Conservation (phyloP, 495 filamentous ascomycete species). For the Geoglossum glabrum region DNA sequence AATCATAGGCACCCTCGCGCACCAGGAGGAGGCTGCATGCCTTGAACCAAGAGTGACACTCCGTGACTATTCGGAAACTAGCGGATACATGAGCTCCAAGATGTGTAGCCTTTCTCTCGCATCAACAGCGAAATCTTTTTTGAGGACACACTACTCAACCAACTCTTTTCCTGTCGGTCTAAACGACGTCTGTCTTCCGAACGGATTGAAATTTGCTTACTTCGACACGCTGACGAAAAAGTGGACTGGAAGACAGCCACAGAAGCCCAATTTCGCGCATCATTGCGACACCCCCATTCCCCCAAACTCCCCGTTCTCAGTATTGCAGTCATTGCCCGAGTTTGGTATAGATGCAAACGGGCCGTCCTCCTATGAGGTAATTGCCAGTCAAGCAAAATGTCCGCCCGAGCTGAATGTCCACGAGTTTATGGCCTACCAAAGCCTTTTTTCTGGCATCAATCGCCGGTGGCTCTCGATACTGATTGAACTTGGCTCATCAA, state of each 20-base stretch:
- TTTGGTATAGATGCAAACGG: constrained; percentile 14
- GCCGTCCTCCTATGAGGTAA: constrained; percentile 32
- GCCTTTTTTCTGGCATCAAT: constrained; percentile 22
- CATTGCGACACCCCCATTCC: constrained; percentile 16
- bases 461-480: constrained; percentile 8
- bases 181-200: constrained; percentile 12
- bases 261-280: constrained; percentile 12
- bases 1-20: constrained; percentile 13
- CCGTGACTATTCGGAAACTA: constrained; percentile 9
- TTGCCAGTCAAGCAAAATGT: constrained; percentile 31
- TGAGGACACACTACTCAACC: constrained; percentile 16
- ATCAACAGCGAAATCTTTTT: constrained; percentile 20
- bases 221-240: constrained; percentile 13
- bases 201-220: constrained; percentile 16
- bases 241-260: constrained; percentile 11
- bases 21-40: constrained; percentile 1
- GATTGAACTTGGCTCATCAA: constrained; percentile 2
- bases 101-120: constrained; percentile 15
- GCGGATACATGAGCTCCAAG: not conserved
- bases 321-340: constrained; percentile 7
- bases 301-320: constrained; percentile 7
- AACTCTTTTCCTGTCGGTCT: constrained; percentile 14
- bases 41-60: constrained; percentile 5
- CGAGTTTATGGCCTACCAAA: constrained; percentile 32
- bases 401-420: constrained; percentile 24